Evolutionary conservation across 2,329 filamentous ascomycete species (phyloP), one percentile per base, ranked within the genome.

Genomic region (Meredithiella fracta): DNA sequence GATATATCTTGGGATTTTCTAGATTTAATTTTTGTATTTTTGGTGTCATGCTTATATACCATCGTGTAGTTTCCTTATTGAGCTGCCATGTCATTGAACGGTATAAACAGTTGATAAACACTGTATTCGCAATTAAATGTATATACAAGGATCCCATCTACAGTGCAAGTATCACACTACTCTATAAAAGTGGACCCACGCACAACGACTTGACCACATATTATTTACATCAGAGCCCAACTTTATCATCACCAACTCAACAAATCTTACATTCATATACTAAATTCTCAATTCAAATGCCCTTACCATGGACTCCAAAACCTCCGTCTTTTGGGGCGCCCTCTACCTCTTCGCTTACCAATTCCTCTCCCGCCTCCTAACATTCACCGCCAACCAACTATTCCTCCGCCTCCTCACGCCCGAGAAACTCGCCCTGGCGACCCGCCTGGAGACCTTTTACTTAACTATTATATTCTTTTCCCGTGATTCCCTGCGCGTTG

Each of bases 391-490:
- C 65, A 98, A 97, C 70, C 91, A 98, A 68, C 67, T 94, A 38
- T 78, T 98, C 29, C 77, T 98, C 6, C 86, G 91, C 37, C 91
- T 86, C 66, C 73, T 97, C 47, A 94, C 89, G 1, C 90, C 92
- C 0, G 78, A 84, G 58, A 75, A 94, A 0, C 77, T 98, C 1
- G 92, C 91, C 4, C 75, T 94, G 3, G 85, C 90, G 1, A 84
- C 90, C 0, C 92, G 96, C 67, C 77, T 98, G 2, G 92, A 98
- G 64, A 80, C 97, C 0, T 96, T 90, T 67, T 90, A 91, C 59
- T 84, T 94, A 47, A 88, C 89, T 0, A 83, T 94, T n/a, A 76
- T 98, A 0, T 96, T 94, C 68, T 97, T 98, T 64, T 85, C 92
- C 0, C 79, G 92, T 40, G 92, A 98, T 69, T 91, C 85, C 63